Conservation (phyloP, 2,329 filamentous ascomycete species). For the Colletotrichum tabaci region DNA sequence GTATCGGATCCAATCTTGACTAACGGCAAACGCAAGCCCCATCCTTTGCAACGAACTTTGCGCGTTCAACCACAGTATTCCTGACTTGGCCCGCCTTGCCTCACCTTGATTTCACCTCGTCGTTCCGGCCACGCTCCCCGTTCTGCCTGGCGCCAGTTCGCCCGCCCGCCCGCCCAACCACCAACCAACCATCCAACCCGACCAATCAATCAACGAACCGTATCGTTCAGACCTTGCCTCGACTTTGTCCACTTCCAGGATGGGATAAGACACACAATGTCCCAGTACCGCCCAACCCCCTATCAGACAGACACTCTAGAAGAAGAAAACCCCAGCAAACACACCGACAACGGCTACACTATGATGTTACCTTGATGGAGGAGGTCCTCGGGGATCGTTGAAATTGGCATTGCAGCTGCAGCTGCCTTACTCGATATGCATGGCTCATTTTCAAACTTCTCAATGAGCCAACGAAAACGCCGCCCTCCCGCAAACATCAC, state of each 20-base stretch:
- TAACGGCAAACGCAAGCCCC: constrained; percentile 40
- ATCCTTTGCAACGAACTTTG: constrained; percentile 40
- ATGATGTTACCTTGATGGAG: constrained; percentile 31
- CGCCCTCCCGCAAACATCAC: constrained; percentile 15
- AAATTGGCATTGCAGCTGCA: constrained; percentile 18
- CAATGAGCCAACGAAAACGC: constrained; percentile 29
- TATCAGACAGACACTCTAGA: background rate
- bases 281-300: constrained; percentile 5
- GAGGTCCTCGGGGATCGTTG: constrained; percentile 16
- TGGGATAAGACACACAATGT: constrained; percentile 15
- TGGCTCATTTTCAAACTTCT: constrained; percentile 28
- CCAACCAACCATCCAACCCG: too few species aligned
- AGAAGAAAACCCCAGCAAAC: background rate
- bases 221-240: too few species aligned
- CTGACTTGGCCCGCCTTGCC: constrained; percentile 7
- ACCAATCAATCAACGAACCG: background rate
- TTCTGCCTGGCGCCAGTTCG: constrained; percentile 32
- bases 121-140: constrained; percentile 15
- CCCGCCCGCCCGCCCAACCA: constrained; percentile 21
- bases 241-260: constrained; percentile 33
- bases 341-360: background rate
- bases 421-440: constrained; percentile 33
- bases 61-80: constrained; percentile 15
- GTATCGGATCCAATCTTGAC: constrained; percentile 40
- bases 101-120: constrained; percentile 16